phyloP scores from a whole-genome alignment of 805 yeast species.

The Cyberlindnera mrakii region DNA sequence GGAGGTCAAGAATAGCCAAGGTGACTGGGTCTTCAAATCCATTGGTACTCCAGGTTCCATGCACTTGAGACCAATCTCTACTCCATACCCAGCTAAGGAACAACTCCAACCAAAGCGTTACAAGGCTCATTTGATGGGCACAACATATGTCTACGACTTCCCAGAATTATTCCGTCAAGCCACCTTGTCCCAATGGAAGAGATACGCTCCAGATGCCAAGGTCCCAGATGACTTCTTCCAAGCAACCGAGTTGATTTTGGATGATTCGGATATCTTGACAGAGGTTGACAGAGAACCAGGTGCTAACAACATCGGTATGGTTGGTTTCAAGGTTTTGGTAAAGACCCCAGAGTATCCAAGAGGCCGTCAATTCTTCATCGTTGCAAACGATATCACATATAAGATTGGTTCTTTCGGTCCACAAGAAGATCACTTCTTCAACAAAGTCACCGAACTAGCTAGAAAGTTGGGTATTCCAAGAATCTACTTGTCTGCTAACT shows the following conservation, averaged over 20 bases:
- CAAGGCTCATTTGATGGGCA: slow-evolving; percentile 97
- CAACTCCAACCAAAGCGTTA: slow-evolving; percentile 98
- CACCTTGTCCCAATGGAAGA: slow-evolving; percentile 77
- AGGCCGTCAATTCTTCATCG: slow-evolving; percentile 88
- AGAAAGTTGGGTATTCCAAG: slow-evolving; percentile 91
- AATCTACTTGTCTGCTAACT: slow-evolving; percentile 92
- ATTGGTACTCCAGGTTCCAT: slow-evolving; percentile 92
- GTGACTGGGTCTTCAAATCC: slow-evolving; percentile 97
- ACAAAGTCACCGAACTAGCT: slow-evolving; percentile 88
- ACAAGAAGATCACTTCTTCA: slow-evolving; percentile 85
- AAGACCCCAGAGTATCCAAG: slow-evolving; percentile 96
- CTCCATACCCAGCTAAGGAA: slow-evolving; percentile 97
- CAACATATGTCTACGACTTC: slow-evolving; percentile 97
- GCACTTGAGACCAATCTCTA: slow-evolving; percentile 93
- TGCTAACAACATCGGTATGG: slow-evolving; percentile 94
- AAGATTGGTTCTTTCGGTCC: slow-evolving; percentile 99
- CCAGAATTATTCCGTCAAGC: slow-evolving; percentile 98
- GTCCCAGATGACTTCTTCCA: slow-evolving; percentile 74
- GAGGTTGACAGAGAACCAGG: slow-evolving; percentile 96
- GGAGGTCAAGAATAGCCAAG: slow-evolving; percentile 86
- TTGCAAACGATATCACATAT: slow-evolving; percentile 96
- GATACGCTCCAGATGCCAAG: slow-evolving; percentile 45
- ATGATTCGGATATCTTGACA: slow-evolving; percentile 71
- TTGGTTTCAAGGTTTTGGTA: slow-evolving; percentile 84
- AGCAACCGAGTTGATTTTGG: slow-evolving; percentile 75